These are phyloP conservation scores for Gaillardinia entomophila DNA, from an alignment of 805 yeast species.

Conservation along the genomic window DNA sequence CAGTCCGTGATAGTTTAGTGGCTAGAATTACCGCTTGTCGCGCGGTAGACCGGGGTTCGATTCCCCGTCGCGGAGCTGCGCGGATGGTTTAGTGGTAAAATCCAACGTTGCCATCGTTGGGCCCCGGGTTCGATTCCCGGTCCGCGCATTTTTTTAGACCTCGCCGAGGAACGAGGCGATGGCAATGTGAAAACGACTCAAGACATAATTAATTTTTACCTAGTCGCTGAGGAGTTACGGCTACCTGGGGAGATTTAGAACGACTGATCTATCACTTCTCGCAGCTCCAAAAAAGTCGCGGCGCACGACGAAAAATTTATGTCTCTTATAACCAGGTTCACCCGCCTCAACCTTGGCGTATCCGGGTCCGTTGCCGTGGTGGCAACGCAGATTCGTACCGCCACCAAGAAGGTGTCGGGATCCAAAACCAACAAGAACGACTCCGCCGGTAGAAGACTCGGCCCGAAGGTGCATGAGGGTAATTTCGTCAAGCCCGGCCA, in stretches of 20 bases:
- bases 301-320: background rate
- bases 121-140: conserved; percentile 11
- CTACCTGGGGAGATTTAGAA: too few species aligned
- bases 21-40: conserved; percentile 17
- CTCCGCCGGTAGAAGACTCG: conserved; percentile 91
- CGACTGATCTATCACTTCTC: too few species aligned
- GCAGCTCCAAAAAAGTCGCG: background rate
- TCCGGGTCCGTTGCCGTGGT: background rate
- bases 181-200: too few species aligned
- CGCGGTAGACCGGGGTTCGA: conserved; percentile 16
- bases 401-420: conserved; percentile 92
- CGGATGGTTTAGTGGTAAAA: conserved; percentile 9
- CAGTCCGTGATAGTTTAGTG: conserved; percentile 13
- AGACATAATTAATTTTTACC: too few species aligned
- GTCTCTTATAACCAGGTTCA: background rate
- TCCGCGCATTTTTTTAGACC: conserved; percentile 1
- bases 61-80: conserved; percentile 15
- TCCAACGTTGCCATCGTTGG: conserved; percentile 10
- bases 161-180: too few species aligned
- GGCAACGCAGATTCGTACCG: conserved; percentile 60
- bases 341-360: background rate
- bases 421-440: conserved; percentile 92
- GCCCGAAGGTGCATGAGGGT: conserved; percentile 84
- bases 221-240: background rate
- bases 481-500: conserved; percentile 73